A percentile compares a stretch with the other conserved stretches of the same genome.
phyloP scores from a whole-genome alignment of 2,329 filamentous ascomycete genomes.

The Blastomyces parvus region DNA sequence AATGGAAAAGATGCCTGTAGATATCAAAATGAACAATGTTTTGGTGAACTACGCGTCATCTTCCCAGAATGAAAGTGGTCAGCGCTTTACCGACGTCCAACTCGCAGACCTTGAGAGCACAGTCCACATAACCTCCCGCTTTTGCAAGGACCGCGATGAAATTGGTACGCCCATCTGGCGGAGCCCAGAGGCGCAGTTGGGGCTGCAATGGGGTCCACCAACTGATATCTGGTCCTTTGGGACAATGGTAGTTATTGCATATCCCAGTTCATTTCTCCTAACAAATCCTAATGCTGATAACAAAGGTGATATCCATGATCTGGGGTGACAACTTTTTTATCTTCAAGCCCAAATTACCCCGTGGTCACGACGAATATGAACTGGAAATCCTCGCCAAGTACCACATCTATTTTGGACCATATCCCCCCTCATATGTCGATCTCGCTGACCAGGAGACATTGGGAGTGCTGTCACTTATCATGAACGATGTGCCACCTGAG shows the following conservation, averaged over 20 bases:
- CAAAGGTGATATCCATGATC: conserved; percentile 16
- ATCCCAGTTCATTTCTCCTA: neutral
- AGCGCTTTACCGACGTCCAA: conserved; percentile 17
- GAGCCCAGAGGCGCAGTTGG: conserved; percentile 1
- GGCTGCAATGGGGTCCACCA: conserved; percentile 15
- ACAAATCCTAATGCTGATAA: conserved; percentile 4
- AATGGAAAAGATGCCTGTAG: too few species aligned
- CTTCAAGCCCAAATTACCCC: conserved; percentile 15
- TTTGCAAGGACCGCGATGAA: conserved; percentile 11
- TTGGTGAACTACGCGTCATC: conserved; percentile 17
- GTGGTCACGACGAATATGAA: conserved; percentile 17
- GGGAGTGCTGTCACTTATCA: conserved; percentile 11
- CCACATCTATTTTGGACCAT: conserved; percentile 17
- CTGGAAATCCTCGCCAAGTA: conserved; percentile 17
- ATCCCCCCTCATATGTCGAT: conserved; percentile 21
- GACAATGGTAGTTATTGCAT: conserved; percentile 12
- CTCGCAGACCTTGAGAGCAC: conserved; percentile 17
- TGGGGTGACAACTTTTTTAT: conserved; percentile 17
- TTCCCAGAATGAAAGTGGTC: neutral
- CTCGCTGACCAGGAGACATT: conserved; percentile 14
- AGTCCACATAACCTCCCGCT: conserved; percentile 11
- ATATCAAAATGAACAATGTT: conserved; percentile 15
- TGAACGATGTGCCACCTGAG: conserved; percentile 15
- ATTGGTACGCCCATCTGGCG: conserved; percentile 13
- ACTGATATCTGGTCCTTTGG: conserved; percentile 19